Conservation (phyloP, 352 stramenopile genomes). For the Phytophthora foliorum region DNA sequence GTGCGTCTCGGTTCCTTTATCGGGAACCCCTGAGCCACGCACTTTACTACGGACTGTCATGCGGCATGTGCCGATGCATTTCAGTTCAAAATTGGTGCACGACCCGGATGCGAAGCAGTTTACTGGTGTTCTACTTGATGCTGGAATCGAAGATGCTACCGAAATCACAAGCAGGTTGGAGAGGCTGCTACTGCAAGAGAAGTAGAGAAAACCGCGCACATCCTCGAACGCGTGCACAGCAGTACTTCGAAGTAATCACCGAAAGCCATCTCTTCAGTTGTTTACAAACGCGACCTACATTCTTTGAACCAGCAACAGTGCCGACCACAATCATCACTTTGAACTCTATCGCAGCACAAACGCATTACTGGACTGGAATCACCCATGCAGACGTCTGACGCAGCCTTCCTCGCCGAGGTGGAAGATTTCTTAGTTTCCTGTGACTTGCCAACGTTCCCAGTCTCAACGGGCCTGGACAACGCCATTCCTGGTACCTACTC, state of each 20-base stretch:
- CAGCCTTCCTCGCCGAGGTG: conserved; percentile 15
- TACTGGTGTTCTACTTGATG: conserved; percentile 19
- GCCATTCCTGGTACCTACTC: background rate
- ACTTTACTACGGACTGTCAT: conserved; percentile 24
- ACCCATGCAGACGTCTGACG: conserved; percentile 5
- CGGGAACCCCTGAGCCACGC: background rate
- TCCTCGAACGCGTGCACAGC: background rate
- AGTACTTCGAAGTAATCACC: background rate
- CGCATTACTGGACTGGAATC: background rate
- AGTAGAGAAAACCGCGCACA: conserved; percentile 3
- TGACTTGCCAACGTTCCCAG: conserved; percentile 10
- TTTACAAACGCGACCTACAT: background rate
- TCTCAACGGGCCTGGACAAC: background rate
- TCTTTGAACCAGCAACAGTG: background rate
- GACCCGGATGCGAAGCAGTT: conserved; percentile 14
- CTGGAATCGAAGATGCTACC: conserved; percentile 15
- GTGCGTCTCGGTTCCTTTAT: conserved; percentile 13
- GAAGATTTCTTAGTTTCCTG: conserved; percentile 13
- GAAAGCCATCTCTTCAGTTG: background rate
- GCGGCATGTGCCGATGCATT: conserved; percentile 31
- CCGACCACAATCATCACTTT: background rate
- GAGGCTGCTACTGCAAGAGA: conserved; percentile 23
- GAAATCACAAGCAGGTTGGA: conserved; percentile 29
- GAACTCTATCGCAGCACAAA: background rate
- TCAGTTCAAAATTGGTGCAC: conserved; percentile 3